Conservation (phyloP, 306 rosid species). For the Trifolium dubium region DNA sequence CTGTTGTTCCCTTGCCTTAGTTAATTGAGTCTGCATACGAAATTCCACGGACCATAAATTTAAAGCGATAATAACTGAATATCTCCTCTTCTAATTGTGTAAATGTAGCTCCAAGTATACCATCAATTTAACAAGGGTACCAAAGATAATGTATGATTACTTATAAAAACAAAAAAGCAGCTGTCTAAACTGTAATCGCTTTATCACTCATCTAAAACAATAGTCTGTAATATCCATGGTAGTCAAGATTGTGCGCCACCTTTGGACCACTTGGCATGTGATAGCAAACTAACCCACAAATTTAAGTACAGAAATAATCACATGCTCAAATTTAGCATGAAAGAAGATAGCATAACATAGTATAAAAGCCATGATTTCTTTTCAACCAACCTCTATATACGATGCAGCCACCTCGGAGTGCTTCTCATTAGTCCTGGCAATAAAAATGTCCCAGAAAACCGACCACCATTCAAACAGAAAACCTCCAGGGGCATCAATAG, state of each 20-base stretch:
- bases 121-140: constrained; percentile 24
- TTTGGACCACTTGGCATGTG: not conserved
- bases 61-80: constrained; percentile 29
- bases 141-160: constrained; percentile 11
- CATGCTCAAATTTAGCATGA: constrained; percentile 28
- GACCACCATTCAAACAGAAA: constrained; percentile 99
- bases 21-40: constrained; percentile 73
- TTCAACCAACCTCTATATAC: constrained; percentile 85
- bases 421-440: constrained; percentile 98
- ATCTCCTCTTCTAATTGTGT: not conserved
- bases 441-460: constrained; percentile 99
- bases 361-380: not conserved
- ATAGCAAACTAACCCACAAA: constrained; percentile 8
- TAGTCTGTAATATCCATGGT: not conserved
- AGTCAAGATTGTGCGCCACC: no score
- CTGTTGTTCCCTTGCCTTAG: constrained; percentile 86
- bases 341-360: constrained; percentile 5
- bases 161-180: constrained; percentile 18
- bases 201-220: constrained; percentile 24
- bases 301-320: constrained; percentile 10
- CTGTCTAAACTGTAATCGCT: constrained; percentile 23
- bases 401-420: constrained; percentile 99
- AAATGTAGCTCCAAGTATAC: constrained; percentile 18
- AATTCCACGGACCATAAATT: constrained; percentile 44
- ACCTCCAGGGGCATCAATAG: constrained; percentile 99